Evolutionary conservation across 306 rosid species (phyloP).

Genomic region (Coriaria nepalensis): DNA sequence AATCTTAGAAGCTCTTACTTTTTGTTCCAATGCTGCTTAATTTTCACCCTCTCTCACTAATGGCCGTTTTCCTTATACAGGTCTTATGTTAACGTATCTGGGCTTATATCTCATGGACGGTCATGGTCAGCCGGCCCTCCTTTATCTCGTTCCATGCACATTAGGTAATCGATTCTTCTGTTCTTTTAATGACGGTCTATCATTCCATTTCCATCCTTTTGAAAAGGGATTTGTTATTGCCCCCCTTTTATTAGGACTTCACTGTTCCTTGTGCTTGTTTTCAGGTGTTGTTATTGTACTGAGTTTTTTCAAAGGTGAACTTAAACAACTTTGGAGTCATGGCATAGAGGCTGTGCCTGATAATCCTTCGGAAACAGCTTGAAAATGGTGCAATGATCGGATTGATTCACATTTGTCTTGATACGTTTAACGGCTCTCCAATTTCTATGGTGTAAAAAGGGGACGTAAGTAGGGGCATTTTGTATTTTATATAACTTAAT

Average conservation of each 20-base stretch:
- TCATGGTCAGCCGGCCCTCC: conserved; percentile 95
- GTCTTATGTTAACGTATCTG: conserved; percentile 55
- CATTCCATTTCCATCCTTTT: background rate
- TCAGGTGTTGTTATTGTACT: conserved; percentile 48
- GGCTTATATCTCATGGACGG: conserved; percentile 78
- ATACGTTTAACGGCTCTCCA: no score
- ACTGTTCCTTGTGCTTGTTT: conserved; percentile 7
- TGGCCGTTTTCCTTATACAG: conserved; percentile 23
- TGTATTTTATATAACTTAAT: no score
- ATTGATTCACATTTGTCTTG: no score
- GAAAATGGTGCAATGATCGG: no score
- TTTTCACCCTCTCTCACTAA: conserved; percentile 11
- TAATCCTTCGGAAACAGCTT: conserved; percentile 16
- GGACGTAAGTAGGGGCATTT: no score
- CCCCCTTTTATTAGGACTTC: no score
- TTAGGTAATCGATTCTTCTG: conserved; percentile 40
- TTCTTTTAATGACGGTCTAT: background rate
- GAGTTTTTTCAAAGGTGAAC: conserved; percentile 59
- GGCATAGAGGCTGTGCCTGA: conserved; percentile 20
- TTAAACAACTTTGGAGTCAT: conserved; percentile 54
- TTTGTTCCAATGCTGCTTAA: no score
- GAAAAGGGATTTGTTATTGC: no score
- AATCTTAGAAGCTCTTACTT: no score
- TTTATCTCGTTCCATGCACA: conserved; percentile 93
- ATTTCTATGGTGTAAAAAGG: no score